Evolutionary conservation across 140 eudicot species (phyloP).

Genomic region (Ambrosia hybrid): DNA sequence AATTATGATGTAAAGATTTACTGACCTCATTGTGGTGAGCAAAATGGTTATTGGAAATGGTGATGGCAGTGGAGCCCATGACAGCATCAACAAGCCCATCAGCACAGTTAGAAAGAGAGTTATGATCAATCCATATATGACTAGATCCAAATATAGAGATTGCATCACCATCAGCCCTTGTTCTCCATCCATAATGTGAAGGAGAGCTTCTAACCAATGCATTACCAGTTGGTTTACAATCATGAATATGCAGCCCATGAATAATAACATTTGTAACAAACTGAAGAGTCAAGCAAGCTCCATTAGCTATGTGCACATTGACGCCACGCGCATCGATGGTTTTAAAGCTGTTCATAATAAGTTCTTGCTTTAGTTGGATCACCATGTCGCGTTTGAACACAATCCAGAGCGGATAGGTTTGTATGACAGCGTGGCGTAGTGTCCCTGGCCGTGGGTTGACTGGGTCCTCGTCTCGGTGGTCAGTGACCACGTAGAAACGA

Average conservation of each 20-base stretch:
- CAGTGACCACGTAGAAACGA: constrained; percentile 69
- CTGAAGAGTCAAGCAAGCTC: constrained; percentile 68
- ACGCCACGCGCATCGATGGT: constrained; percentile 77
- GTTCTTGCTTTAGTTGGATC: constrained; percentile 65
- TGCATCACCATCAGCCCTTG: constrained; percentile 86
- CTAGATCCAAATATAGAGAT: constrained; percentile 74
- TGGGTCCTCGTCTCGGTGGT: constrained; percentile 62
- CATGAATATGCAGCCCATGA: constrained; percentile 77
- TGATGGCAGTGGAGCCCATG: constrained; percentile 84
- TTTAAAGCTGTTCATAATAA: constrained; percentile 77
- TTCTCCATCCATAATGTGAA: constrained; percentile 73
- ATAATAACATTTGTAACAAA: constrained; percentile 63
- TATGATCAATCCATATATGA: constrained; percentile 78
- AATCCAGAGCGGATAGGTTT: constrained; percentile 68
- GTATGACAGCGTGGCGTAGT: constrained; percentile 75
- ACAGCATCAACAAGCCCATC: constrained; percentile 88
- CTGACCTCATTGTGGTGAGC: constrained; percentile 78
- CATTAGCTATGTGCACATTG: constrained; percentile 71
- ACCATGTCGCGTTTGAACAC: constrained; percentile 80
- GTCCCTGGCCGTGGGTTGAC: constrained; percentile 79
- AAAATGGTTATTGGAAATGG: constrained; percentile 69
- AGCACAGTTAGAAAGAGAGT: constrained; percentile 72
- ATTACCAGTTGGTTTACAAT: constrained; percentile 74
- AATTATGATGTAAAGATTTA: constrained; percentile 1
- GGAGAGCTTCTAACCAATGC: constrained; percentile 84